A percentile compares a stretch with the other conserved stretches of the same genome.
These are phyloP conservation scores for Malania oleifera DNA, from an alignment of 164 flowering plant species.

Conservation along the genomic window DNA sequence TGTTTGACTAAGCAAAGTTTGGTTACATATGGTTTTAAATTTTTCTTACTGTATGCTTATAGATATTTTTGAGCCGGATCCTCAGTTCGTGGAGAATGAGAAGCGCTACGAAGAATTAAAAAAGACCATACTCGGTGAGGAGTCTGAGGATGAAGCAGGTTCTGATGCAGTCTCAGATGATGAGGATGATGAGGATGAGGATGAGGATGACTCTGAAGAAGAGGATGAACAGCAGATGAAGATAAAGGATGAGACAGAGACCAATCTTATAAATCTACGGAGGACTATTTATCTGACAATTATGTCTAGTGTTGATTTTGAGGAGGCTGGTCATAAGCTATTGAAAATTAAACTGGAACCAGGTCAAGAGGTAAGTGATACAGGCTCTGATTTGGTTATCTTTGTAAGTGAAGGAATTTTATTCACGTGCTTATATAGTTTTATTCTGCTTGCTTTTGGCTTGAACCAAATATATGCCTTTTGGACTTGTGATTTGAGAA, in stretches of 20 bases:
- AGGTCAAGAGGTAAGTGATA: conserved; percentile 82
- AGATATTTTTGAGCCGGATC: conserved; percentile 83
- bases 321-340: conserved; percentile 97
- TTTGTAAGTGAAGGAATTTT: no score
- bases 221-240: conserved; percentile 60
- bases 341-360: conserved; percentile 93
- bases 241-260: conserved; percentile 92
- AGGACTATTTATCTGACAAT: conserved; percentile 93
- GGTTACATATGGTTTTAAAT: background rate
- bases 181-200: conserved; percentile 41
- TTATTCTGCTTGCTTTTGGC: no score
- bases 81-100: conserved; percentile 61
- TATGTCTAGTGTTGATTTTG: conserved; percentile 99
- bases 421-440: no score
- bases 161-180: conserved; percentile 49
- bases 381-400: background rate
- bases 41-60: conserved; percentile 14
- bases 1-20: background rate
- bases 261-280: conserved; percentile 81
- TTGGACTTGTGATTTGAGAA: no score
- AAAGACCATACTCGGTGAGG: conserved; percentile 64
- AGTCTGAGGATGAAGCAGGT: conserved; percentile 61
- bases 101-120: conserved; percentile 62
- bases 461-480: no score
- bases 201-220: conserved; percentile 45